Conservation (phyloP, 2,329 filamentous ascomycete species). For the Rutstroemia sp. region DNA sequence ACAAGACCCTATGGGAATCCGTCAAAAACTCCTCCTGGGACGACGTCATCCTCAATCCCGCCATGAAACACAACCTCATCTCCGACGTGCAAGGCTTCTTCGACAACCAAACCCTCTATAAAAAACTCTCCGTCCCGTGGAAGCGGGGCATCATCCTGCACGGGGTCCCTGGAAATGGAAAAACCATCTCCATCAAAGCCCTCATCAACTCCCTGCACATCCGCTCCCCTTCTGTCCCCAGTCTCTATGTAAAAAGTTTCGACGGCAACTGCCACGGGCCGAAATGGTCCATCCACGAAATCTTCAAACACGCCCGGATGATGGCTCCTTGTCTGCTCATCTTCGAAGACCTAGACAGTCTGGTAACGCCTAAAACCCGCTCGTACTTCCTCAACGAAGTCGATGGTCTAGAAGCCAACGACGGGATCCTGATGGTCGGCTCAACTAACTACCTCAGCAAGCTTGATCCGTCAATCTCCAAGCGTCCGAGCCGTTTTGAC, state of each 20-base stretch:
- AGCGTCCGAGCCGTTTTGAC: conserved; percentile 59
- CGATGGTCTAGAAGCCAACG: conserved; percentile 60
- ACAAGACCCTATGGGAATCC: conserved; percentile 48
- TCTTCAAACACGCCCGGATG: conserved; percentile 52
- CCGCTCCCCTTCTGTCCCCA: conserved; percentile 45
- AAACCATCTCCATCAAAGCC: conserved; percentile 65
- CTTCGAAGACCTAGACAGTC: conserved; percentile 64
- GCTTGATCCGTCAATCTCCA: conserved; percentile 58
- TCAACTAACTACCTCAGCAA: conserved; percentile 59
- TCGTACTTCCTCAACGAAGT: conserved; percentile 69
- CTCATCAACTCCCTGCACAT: conserved; percentile 56
- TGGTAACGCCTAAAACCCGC: conserved; percentile 51
- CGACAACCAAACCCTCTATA: conserved; percentile 48
- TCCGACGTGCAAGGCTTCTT: conserved; percentile 59
- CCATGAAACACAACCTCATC: conserved; percentile 56
- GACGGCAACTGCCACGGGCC: conserved; percentile 41
- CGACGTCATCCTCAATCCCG: conserved; percentile 56
- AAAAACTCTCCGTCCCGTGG: conserved; percentile 58
- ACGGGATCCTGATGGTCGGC: conserved; percentile 63
- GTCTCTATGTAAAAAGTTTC: conserved; percentile 52
- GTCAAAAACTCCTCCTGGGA: conserved; percentile 50
- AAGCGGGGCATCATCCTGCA: conserved; percentile 61
- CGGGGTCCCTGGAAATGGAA: conserved; percentile 60
- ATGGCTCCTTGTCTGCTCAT: conserved; percentile 63
- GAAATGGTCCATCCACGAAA: conserved; percentile 43